Base-by-base conservation (phyloP, 164 flowering plant genomes). In the Amborella trichopoda region DNA sequence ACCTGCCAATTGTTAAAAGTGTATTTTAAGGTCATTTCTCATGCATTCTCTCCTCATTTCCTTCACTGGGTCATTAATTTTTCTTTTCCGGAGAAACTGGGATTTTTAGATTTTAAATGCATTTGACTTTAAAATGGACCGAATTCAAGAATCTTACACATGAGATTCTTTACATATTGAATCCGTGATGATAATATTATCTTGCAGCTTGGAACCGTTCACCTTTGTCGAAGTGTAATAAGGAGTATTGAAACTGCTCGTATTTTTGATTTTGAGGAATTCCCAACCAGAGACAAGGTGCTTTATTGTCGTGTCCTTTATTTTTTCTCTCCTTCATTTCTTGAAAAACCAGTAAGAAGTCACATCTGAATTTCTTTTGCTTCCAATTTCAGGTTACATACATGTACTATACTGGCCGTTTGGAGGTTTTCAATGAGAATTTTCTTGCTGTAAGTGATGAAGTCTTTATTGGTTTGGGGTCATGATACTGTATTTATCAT, bases 391-490 rank as follows among this genome's bases (percentile, higher is more conserved):
- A 83, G 90, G 95, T 93, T 26, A 88, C 99, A 4, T 93, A 88
- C 80, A 93, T 88, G 96, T 93, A 93, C 56, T 93, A 93, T 60
- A 93, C 99, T 17, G 99, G 99, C n/a, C 95, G 96, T 28, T 66
- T 93, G 69, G 99, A 88, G 70, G 96, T 93, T 25, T 83, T 65
- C 55, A 84, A 93, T 69, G 96, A 88, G 68, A 91, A 91, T 50
- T 91, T 93, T 63, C 70, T 76, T 40, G 76, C 78, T 67, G 99
- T 86, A 65, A 80, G 96, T 71, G 36, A 23, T 49, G 41, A 10
- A 14, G n/a, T n/a, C n/a, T n/a, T n/a, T n/a, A n/a, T n/a, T n/a
- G n/a, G n/a, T n/a, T n/a, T n/a, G n/a, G n/a, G n/a, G n/a, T n/a
- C n/a, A n/a, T n/a, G n/a, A n/a, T n/a, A n/a, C n/a, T n/a, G n/a